A percentile compares a stretch with the other conserved stretches of the same genome.
Conservation (phyloP, 2,329 filamentous ascomycete genomes). For the Penicillium concentricum region DNA sequence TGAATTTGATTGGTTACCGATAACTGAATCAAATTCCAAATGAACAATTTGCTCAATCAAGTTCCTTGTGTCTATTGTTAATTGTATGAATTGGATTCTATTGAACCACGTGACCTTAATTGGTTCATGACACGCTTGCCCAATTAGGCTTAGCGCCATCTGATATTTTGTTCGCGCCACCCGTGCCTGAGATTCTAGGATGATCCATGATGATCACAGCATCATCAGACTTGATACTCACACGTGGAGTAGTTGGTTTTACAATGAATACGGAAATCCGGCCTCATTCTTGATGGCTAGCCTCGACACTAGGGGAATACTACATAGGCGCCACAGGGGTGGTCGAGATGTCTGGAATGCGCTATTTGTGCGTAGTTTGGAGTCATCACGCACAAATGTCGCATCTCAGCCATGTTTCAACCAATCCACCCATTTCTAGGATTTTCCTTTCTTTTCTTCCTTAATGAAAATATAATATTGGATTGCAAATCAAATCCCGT, state of each 20-base stretch:
- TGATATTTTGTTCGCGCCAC: background rate
- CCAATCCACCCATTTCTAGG: conserved; percentile 11
- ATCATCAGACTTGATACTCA: background rate
- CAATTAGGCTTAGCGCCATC: background rate
- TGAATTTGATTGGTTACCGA: background rate
- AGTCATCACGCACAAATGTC: conserved; percentile 32
- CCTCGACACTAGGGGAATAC: conserved; percentile 7
- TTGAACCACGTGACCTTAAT: background rate
- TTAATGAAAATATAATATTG: background rate
- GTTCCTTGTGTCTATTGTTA: background rate
- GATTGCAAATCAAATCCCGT: background rate
- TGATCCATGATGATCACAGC: conserved; percentile 2
- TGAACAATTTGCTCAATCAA: background rate
- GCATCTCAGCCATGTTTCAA: conserved; percentile 23
- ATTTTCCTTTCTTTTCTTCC: conserved; percentile 13
- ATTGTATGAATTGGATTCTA: background rate
- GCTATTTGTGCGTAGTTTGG: conserved; percentile 38
- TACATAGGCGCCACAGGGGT: conserved; percentile 10
- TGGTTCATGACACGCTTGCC: background rate
- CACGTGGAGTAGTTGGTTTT: conserved; percentile 1
- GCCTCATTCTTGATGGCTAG: conserved; percentile 8
- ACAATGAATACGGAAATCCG: background rate
- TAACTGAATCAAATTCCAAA: background rate
- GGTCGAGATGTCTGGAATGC: conserved; percentile 24
- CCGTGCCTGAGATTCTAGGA: background rate